Evolutionary conservation across 805 yeast species (phyloP).

Genomic region (Candida insectorum): DNA sequence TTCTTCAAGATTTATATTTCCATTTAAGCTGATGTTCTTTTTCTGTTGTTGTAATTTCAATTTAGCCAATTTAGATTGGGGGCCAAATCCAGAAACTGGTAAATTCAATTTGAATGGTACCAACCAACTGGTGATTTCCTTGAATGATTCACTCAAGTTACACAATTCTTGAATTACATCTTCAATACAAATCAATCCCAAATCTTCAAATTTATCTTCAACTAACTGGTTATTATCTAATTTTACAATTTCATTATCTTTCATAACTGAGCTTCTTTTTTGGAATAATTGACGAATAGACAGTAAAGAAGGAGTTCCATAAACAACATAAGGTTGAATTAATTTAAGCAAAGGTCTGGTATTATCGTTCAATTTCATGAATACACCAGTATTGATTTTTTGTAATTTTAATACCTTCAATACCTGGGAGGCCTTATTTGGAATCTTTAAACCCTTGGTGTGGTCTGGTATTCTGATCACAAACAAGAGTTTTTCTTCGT

Average conservation of each 20-base stretch:
- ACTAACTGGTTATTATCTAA: constrained; percentile 73
- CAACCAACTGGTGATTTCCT: constrained; percentile 56
- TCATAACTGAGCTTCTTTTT: constrained; percentile 69
- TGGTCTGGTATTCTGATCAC: constrained; percentile 67
- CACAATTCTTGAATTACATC: constrained; percentile 73
- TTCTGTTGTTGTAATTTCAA: constrained; percentile 53
- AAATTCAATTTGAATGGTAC: constrained; percentile 67
- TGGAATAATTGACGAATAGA: constrained; percentile 72
- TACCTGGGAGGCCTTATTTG: constrained; percentile 58
- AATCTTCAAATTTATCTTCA: constrained; percentile 63
- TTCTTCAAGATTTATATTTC: constrained; percentile 63
- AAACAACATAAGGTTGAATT: constrained; percentile 68
- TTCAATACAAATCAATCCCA: constrained; percentile 74
- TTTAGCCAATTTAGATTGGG: constrained; percentile 65
- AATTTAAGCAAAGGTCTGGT: constrained; percentile 62
- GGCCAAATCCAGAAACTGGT: constrained; percentile 73
- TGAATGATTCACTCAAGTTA: constrained; percentile 62
- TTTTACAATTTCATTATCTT: constrained; percentile 41
- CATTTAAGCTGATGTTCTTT: constrained; percentile 53
- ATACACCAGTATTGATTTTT: constrained; percentile 65
- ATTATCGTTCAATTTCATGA: constrained; percentile 59
- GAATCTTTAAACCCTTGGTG: constrained; percentile 56
- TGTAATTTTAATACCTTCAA: constrained; percentile 59
- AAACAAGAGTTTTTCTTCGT: constrained; percentile 49
- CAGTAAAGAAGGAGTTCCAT: constrained; percentile 71